These are phyloP conservation scores for Fusarium verticillioides DNA, from an alignment of 2,329 filamentous ascomycete species.

Conservation along the genomic window DNA sequence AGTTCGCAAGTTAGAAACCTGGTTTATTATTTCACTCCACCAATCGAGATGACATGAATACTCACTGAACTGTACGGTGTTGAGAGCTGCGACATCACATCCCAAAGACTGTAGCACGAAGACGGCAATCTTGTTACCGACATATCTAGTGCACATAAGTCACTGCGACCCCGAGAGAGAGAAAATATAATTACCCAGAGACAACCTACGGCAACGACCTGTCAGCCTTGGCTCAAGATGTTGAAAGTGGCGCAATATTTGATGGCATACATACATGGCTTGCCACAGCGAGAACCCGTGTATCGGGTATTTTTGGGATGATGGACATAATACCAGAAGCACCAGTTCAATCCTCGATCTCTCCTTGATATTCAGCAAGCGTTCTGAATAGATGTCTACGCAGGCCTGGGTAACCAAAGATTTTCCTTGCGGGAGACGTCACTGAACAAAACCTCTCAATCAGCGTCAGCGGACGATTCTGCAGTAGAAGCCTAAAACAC, in stretches of 20 bases:
- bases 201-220: slow-evolving; percentile 38
- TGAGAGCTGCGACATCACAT: slow-evolving; percentile 92
- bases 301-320: slow-evolving; percentile 60
- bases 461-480: slow-evolving; percentile 3
- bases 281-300: slow-evolving; percentile 83
- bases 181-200: slow-evolving; percentile 38
- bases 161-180: background rate
- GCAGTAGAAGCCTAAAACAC: background rate
- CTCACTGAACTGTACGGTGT: slow-evolving; percentile 97
- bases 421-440: slow-evolving; percentile 16
- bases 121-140: slow-evolving; percentile 96
- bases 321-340: slow-evolving; percentile 33
- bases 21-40: background rate
- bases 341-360: background rate
- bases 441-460: slow-evolving; percentile 19
- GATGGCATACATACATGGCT: slow-evolving; percentile 89
- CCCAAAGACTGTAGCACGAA: slow-evolving; percentile 94
- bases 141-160: slow-evolving; percentile 73
- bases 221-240: slow-evolving; percentile 18
- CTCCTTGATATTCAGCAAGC: background rate
- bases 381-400: background rate
- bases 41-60: slow-evolving; percentile 13
- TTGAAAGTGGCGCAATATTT: background rate
- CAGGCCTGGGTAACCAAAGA: background rate
- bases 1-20: slow-evolving; percentile 8